Evolutionary conservation across 2,329 filamentous ascomycete genomes (phyloP), one percentile per base, ranked within the genome.

Genomic region (Stachybotrys chlorohalonatus): DNA sequence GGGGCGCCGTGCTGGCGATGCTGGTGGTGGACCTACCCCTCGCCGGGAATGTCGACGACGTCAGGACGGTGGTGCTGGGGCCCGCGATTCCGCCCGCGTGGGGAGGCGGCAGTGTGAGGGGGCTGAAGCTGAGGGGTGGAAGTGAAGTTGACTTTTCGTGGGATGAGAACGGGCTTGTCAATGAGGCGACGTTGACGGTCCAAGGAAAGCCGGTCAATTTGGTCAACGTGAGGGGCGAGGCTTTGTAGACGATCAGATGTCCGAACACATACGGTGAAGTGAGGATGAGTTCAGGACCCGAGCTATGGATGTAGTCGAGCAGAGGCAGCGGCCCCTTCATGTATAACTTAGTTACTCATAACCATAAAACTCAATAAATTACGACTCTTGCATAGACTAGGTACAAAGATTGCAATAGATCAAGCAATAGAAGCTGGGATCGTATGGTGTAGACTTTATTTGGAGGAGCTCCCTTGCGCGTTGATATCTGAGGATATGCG

Each of bases 1-100:
- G 69, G 3, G 80, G 77, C 0, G 77, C 76, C 0, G 69, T 80
- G 52, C 56, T 82, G 53, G 69, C 71, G 55, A 77, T 82, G 77
- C 62, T 82, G 47, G 70, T 79, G 51, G 71, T 80, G n/a, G 76
- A 82, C 63, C 52, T 79, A 47, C 71, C 74, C 0, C 57, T 66
- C 7, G 39, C 63, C 31, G 17, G 17, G 11, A 55, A 61, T n/a
- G 61, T 59, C 45, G 50, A 50, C 4, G 61, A 55, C 0, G 61
- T 58, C 11, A 65, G 69, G 52, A 71, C 62, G 0, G 73, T 79
- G 7, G 68, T 77, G 0, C 48, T 80, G 5, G 77, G 76, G 0
- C 75, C 75, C 1, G 76, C 77, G 1, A 77, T 80, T 39, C 76
- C 76, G 1, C 55, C 58, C 48, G 59, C 59, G 0, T 79, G 76